Evolutionary conservation across 2,329 filamentous ascomycete species (phyloP).

Genomic region (Aspergillus spinulosporus): DNA sequence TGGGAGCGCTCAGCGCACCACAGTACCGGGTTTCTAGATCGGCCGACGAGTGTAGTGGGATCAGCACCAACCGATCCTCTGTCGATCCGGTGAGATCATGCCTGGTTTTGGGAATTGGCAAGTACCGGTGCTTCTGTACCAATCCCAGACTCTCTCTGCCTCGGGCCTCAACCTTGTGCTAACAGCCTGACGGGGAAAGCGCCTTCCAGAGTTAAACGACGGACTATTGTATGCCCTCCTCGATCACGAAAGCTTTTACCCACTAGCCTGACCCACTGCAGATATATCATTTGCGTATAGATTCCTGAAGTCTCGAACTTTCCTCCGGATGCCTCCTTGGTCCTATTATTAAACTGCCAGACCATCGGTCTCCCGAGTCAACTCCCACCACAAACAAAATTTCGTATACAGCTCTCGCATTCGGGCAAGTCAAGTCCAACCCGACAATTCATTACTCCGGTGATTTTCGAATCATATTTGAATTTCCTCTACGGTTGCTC

Average conservation of each 20-base stretch:
- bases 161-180: conserved; percentile 1
- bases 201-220: neutral
- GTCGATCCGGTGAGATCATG: conserved; percentile 13
- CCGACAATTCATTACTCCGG: conserved; percentile 4
- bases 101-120: conserved; percentile 8
- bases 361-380: neutral
- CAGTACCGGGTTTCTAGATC: conserved; percentile 7
- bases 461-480: conserved; percentile 15
- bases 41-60: conserved; percentile 9
- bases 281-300: conserved; percentile 19
- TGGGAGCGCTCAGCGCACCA: conserved; percentile 9
- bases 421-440: conserved; percentile 4
- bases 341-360: neutral
- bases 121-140: neutral
- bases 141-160: neutral
- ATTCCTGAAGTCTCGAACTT: conserved; percentile 3
- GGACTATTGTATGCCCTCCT: conserved; percentile 15
- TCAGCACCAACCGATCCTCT: conserved; percentile 7
- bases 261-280: conserved; percentile 18
- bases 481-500: conserved; percentile 13
- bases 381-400: neutral
- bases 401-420: neutral
- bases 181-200: neutral
- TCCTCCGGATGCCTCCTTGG: conserved; percentile 3
- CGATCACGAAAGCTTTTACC: conserved; percentile 13